phyloP scores from a whole-genome alignment of 139 green algal species.

The Picochlorum sp. region DNA sequence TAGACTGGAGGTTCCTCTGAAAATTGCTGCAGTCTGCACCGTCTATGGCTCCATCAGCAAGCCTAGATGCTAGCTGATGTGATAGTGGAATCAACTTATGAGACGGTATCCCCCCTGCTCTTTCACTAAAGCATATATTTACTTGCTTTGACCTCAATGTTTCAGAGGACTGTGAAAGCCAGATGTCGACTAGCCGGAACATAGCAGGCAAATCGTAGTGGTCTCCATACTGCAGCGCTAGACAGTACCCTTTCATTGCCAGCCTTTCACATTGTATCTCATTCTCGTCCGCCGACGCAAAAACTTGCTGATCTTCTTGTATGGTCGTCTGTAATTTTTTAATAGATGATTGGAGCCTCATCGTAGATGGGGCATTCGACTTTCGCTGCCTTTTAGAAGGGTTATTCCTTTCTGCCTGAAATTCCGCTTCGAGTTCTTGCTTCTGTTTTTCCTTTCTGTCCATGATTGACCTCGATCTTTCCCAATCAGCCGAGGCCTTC shows the following conservation, averaged over 20 bases:
- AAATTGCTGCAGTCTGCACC: slow-evolving; percentile 7
- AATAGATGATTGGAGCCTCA: too few species aligned
- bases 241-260: slow-evolving; percentile 54
- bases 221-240: slow-evolving; percentile 41
- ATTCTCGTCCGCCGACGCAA: slow-evolving; percentile 22
- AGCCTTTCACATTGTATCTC: slow-evolving; percentile 36
- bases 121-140: slow-evolving; percentile 17
- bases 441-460: slow-evolving; percentile 35
- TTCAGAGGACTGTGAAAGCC: slow-evolving; percentile 40
- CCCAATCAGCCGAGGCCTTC: slow-evolving; percentile 52
- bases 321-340: not conserved
- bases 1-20: slow-evolving; percentile 26
- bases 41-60: not conserved
- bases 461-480: slow-evolving; percentile 40
- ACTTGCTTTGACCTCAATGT: slow-evolving; percentile 31
- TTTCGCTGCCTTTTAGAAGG: too few species aligned
- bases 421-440: slow-evolving; percentile 9
- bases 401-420: slow-evolving; percentile 22
- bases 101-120: slow-evolving; percentile 39
- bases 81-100: slow-evolving; percentile 82
- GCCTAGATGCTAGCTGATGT: slow-evolving; percentile 53
- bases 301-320: not conserved
- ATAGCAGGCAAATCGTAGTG: slow-evolving; percentile 54
- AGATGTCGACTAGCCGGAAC: slow-evolving; percentile 66
- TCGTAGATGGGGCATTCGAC: too few species aligned